These are phyloP conservation scores for Abortiporus biennis DNA, from an alignment of 1,284 basidiomycete species.

Conservation along the genomic window DNA sequence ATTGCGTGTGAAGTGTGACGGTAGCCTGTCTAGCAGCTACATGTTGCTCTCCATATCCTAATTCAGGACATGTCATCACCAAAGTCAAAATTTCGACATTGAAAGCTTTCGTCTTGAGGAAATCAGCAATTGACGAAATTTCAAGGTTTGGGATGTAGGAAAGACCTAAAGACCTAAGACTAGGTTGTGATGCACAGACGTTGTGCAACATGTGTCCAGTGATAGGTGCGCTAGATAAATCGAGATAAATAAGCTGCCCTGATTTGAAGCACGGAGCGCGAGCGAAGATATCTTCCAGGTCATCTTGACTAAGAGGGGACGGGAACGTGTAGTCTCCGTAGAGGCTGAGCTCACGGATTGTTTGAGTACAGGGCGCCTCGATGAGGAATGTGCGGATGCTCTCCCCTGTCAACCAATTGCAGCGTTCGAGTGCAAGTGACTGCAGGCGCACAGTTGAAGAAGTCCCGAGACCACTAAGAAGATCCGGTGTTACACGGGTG, in stretches of 20 bases:
- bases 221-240: constrained; percentile 81
- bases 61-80: constrained; percentile 71
- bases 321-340: constrained; percentile 87
- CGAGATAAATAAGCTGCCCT: constrained; percentile 80
- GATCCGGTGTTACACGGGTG: constrained; percentile 75
- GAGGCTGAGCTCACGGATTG: constrained; percentile 77
- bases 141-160: constrained; percentile 77
- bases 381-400: constrained; percentile 77
- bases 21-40: constrained; percentile 49
- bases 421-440: constrained; percentile 85
- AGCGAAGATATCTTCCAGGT: constrained; percentile 67
- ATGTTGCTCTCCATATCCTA: constrained; percentile 45
- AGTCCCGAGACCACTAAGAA: constrained; percentile 64
- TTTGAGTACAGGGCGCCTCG: constrained; percentile 57
- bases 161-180: constrained; percentile 82
- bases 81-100: constrained; percentile 87
- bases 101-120: constrained; percentile 64
- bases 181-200: constrained; percentile 61
- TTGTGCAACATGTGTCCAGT: constrained; percentile 57
- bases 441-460: constrained; percentile 63
- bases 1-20: constrained; percentile 57
- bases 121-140: constrained; percentile 62
- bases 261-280: constrained; percentile 78
- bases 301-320: constrained; percentile 68
- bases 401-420: constrained; percentile 77